A percentile compares a stretch with the other conserved stretches of the same genome.
phyloP scores from a whole-genome alignment of 2,329 filamentous ascomycete genomes.

The Ilyonectria sp. region DNA sequence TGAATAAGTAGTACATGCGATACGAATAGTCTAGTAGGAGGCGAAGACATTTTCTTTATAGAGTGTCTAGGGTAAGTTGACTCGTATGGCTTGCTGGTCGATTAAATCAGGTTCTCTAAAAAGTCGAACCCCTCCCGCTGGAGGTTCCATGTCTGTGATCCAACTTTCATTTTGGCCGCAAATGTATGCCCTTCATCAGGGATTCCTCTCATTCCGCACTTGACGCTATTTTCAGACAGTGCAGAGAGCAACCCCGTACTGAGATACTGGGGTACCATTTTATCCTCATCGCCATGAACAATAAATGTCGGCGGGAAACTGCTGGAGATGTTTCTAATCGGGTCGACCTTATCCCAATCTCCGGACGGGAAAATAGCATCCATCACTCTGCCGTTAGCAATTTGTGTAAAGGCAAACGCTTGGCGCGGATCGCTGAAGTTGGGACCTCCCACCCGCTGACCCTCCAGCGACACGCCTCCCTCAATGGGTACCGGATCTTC shows the following conservation, averaged over 20 bases:
- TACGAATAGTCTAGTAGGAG: too few species aligned
- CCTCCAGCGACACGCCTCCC: slow-evolving; percentile 59
- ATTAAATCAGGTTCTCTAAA: slow-evolving; percentile 49
- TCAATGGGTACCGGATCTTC: slow-evolving; percentile 55
- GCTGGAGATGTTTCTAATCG: slow-evolving; percentile 50
- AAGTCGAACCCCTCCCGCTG: slow-evolving; percentile 60
- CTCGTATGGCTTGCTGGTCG: not conserved
- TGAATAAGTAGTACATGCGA: too few species aligned
- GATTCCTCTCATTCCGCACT: slow-evolving; percentile 55
- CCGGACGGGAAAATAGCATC: slow-evolving; percentile 47
- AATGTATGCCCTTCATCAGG: slow-evolving; percentile 61
- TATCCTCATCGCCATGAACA: slow-evolving; percentile 57
- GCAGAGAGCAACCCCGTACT: slow-evolving; percentile 50
- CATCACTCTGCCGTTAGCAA: slow-evolving; percentile 57
- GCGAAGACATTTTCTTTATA: too few species aligned
- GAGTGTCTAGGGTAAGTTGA: too few species aligned
- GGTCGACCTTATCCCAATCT: slow-evolving; percentile 52
- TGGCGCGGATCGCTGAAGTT: slow-evolving; percentile 55
- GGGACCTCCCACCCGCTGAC: slow-evolving; percentile 52
- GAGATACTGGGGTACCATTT: slow-evolving; percentile 56
- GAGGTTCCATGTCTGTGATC: slow-evolving; percentile 52
- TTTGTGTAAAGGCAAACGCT: slow-evolving; percentile 59
- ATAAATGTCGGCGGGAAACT: slow-evolving; percentile 57
- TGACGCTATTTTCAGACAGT: slow-evolving; percentile 49
- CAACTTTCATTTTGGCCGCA: slow-evolving; percentile 58